Evolutionary conservation across 2,329 filamentous ascomycete genomes (phyloP).

Genomic region (Phaeosphaeria sp.): DNA sequence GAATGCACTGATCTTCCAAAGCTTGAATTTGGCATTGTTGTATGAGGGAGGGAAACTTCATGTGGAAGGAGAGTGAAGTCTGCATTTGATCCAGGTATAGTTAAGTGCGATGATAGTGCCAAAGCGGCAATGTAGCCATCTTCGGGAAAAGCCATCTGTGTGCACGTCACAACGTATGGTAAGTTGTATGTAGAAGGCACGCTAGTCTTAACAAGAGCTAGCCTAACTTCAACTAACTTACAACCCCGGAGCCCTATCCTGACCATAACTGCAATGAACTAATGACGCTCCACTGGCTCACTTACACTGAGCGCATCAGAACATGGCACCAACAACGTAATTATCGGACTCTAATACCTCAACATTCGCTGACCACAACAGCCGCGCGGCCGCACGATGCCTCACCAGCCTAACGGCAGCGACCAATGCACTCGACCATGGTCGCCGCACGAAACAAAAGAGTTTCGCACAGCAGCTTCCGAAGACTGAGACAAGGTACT

Average conservation of each 20-base stretch:
- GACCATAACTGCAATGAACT: neutral
- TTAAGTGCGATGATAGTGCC: too few species aligned
- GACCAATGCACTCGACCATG: neutral
- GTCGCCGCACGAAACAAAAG: neutral
- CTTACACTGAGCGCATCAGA: neutral
- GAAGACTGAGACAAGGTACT: neutral
- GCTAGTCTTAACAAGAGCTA: neutral
- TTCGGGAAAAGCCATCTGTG: too few species aligned
- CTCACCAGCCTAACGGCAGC: neutral
- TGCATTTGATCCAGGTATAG: too few species aligned
- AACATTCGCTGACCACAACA: neutral
- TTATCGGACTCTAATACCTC: neutral
- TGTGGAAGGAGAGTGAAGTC: too few species aligned
- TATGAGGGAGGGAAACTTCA: too few species aligned
- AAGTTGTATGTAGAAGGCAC: neutral
- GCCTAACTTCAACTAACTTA: too few species aligned
- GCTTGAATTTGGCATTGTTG: too few species aligned
- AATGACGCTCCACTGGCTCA: neutral
- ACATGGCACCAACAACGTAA: neutral
- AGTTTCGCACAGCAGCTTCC: neutral
- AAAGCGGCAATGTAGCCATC: too few species aligned
- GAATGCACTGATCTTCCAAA: too few species aligned
- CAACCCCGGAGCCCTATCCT: too few species aligned
- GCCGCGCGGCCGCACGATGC: neutral
- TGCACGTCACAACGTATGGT: too few species aligned